Conservation (phyloP, 1,284 basidiomycete genomes). For the Tilletiopsis washingtonensis region DNA sequence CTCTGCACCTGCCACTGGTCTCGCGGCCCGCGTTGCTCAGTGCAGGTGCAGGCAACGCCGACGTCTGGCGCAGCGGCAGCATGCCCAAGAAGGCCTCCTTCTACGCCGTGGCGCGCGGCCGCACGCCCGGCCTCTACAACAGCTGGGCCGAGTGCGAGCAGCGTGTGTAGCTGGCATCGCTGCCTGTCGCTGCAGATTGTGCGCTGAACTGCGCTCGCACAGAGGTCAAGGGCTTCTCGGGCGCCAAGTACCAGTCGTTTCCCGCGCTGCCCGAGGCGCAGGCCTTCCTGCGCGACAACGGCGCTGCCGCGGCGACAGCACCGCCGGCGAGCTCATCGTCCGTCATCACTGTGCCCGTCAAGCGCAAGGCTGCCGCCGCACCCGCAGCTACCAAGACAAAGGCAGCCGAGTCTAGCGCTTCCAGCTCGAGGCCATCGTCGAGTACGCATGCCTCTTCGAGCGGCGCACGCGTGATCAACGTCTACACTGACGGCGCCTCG, state of each 20-base stretch:
- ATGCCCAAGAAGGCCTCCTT: background rate
- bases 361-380: background rate
- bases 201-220: too few relatives aligned
- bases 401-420: background rate
- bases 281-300: background rate
- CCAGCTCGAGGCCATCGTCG: too few relatives aligned
- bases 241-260: background rate
- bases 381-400: background rate
- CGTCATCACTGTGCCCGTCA: background rate
- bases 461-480: slow-evolving; percentile 49
- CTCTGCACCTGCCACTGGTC: too few relatives aligned
- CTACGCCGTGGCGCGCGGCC: slow-evolving; percentile 1
- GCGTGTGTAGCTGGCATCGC: background rate
- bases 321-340: background rate
- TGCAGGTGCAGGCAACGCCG: too few relatives aligned
- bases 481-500: slow-evolving; percentile 75
- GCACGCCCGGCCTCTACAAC: background rate
- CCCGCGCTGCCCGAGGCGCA: background rate
- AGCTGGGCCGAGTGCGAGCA: slow-evolving; percentile 1
- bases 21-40: too few relatives aligned
- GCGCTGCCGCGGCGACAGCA: background rate
- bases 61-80: too few relatives aligned
- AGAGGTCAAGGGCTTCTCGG: background rate
- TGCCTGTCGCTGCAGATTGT: too few relatives aligned
- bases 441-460: background rate